These are phyloP conservation scores for Trichoderma sp. DNA, from an alignment of 2,329 filamentous ascomycete species.

Conservation along the genomic window DNA sequence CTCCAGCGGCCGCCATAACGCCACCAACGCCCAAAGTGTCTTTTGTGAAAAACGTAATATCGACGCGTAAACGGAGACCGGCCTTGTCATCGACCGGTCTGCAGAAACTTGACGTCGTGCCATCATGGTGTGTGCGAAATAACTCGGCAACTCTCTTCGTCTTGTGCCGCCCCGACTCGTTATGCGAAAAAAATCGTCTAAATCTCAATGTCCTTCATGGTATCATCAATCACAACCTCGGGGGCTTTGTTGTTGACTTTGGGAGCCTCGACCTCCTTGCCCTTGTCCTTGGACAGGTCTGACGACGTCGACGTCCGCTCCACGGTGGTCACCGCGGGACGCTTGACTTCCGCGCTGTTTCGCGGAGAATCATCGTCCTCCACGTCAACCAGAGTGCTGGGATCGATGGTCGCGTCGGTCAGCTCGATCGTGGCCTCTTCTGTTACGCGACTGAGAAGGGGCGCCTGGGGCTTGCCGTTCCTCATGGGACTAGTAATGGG, in stretches of 20 bases:
- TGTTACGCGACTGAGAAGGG: slow-evolving; percentile 72
- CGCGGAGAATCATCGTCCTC: slow-evolving; percentile 56
- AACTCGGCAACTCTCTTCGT: slow-evolving; percentile 7
- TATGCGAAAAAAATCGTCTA: slow-evolving; percentile 36
- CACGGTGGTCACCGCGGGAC: slow-evolving; percentile 40
- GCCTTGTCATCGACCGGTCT: slow-evolving; percentile 20
- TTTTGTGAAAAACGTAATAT: slow-evolving; percentile 26
- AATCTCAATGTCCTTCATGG: slow-evolving; percentile 66
- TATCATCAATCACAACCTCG: slow-evolving; percentile 48
- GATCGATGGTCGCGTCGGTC: slow-evolving; percentile 44
- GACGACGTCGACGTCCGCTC: slow-evolving; percentile 39
- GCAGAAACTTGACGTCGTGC: slow-evolving; percentile 32
- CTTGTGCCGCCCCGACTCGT: background rate
- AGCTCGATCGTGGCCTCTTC: slow-evolving; percentile 61
- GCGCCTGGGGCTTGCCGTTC: slow-evolving; percentile 69
- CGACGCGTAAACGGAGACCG: slow-evolving; percentile 26
- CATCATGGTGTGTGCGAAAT: slow-evolving; percentile 32
- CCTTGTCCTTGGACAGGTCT: slow-evolving; percentile 45
- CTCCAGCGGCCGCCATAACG: slow-evolving; percentile 29
- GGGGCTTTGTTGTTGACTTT: slow-evolving; percentile 51
- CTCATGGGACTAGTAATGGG: slow-evolving; percentile 66
- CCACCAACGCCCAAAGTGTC: slow-evolving; percentile 30
- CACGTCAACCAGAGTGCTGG: slow-evolving; percentile 58
- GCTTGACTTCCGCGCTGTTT: slow-evolving; percentile 49
- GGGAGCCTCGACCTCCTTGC: slow-evolving; percentile 42